These are phyloP conservation scores for Suzukiozyma palmioleophila DNA, from an alignment of 1,139 yeast genomes.

Conservation along the genomic window DNA sequence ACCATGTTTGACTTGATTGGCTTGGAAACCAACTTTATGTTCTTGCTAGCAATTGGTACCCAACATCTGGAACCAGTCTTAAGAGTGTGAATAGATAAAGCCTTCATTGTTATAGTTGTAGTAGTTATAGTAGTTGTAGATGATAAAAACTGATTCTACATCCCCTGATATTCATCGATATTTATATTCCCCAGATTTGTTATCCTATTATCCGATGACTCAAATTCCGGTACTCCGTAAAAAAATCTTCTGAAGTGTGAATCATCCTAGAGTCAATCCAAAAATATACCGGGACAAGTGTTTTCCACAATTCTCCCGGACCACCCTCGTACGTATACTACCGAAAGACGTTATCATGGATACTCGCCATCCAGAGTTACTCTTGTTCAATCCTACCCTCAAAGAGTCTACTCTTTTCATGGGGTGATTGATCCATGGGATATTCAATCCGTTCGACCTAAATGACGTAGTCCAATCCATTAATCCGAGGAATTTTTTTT, in stretches of 20 bases:
- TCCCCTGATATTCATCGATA: not conserved
- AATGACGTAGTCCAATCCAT: not conserved
- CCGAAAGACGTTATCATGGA: too few species aligned
- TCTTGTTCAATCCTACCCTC: too few species aligned
- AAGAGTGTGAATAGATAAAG: conserved; percentile 1
- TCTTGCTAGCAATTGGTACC: conserved; percentile 27
- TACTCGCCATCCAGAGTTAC: too few species aligned
- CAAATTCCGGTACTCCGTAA: conserved; percentile 5
- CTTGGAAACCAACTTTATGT: conserved; percentile 1
- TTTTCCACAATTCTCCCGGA: too few species aligned
- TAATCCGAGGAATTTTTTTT: not conserved
- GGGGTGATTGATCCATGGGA: not conserved
- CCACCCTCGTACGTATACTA: too few species aligned
- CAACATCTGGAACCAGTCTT: conserved; percentile 32
- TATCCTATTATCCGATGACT: conserved; percentile 3
- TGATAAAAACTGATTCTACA: not conserved
- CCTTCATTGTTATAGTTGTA: not conserved
- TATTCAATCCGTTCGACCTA: not conserved
- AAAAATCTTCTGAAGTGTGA: not conserved
- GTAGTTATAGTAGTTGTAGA: not conserved
- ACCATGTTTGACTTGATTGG: conserved; percentile 1
- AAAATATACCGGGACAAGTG: too few species aligned
- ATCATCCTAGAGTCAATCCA: not conserved
- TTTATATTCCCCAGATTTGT: conserved; percentile 4
- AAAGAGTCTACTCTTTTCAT: not conserved